Conservation (phyloP, 179 eudicot species). For the Beta corolliflora region DNA sequence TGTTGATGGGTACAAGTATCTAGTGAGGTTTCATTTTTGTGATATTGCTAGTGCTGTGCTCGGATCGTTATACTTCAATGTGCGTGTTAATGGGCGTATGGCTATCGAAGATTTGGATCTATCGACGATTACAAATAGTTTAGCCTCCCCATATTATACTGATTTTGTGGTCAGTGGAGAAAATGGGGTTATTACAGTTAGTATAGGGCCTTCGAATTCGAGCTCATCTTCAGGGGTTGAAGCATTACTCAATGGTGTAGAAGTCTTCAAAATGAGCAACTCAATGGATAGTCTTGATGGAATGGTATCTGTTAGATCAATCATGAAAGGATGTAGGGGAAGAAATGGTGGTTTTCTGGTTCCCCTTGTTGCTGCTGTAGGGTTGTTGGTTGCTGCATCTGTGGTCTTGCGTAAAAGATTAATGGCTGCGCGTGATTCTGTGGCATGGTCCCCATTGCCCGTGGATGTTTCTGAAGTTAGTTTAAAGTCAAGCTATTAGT, state of each 20-base stretch:
- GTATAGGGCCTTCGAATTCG: conserved; percentile 68
- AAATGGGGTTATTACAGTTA: conserved; percentile 46
- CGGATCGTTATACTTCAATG: conserved; percentile 65
- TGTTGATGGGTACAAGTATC: conserved; percentile 51
- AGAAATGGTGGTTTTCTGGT: conserved; percentile 37
- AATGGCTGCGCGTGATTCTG: conserved; percentile 37
- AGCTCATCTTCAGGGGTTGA: conserved; percentile 53
- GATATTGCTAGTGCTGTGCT: conserved; percentile 70
- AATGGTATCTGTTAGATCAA: conserved; percentile 37
- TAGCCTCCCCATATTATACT: conserved; percentile 84
- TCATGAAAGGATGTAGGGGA: conserved; percentile 41
- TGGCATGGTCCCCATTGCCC: conserved; percentile 71
- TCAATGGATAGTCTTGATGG: conserved; percentile 77
- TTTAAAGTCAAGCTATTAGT: conserved; percentile 29
- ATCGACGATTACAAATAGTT: conserved; percentile 32
- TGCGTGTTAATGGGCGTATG: conserved; percentile 65
- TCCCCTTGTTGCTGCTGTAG: conserved; percentile 50
- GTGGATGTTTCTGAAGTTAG: conserved; percentile 50
- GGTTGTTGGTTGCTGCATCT: conserved; percentile 62
- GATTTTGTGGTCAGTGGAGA: conserved; percentile 65
- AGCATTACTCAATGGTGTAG: conserved; percentile 81
- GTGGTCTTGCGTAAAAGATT: conserved; percentile 53
- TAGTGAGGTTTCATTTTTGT: conserved; percentile 83
- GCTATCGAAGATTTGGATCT: conserved; percentile 66
- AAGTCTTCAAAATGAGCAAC: conserved; percentile 71